Percentiles rank a stretch among this genome's conserved stretches.
Conservation (phyloP, 2,329 filamentous ascomycete species). For the Pseudogymnoascus sp. region DNA sequence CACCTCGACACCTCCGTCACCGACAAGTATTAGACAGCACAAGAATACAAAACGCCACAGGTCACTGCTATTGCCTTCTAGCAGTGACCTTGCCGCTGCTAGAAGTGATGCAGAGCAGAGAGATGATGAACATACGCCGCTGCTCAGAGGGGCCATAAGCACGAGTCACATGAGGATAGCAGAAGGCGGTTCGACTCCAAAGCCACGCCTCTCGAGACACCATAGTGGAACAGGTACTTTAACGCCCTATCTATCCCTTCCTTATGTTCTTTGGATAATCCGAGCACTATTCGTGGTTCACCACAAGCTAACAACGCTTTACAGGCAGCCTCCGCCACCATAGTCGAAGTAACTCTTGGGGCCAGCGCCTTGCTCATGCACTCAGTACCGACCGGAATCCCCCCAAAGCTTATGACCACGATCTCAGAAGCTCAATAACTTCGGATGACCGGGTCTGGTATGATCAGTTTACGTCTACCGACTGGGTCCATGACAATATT, state of each 20-base stretch:
- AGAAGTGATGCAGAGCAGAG: not conserved
- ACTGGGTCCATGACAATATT: slow-evolving; percentile 97
- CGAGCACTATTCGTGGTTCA: not conserved
- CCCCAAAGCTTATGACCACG: slow-evolving; percentile 36
- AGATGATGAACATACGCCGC: slow-evolving; percentile 25
- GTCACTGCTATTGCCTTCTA: slow-evolving; percentile 9
- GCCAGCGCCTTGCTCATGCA: slow-evolving; percentile 52
- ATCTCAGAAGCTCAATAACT: slow-evolving; percentile 57
- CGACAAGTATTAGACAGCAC: not conserved
- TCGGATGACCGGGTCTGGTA: slow-evolving; percentile 92
- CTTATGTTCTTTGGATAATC: not conserved
- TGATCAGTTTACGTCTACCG: slow-evolving; percentile 93
- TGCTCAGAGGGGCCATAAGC: slow-evolving; percentile 22
- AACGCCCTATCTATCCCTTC: not conserved
- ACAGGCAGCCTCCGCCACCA: slow-evolving; percentile 32
- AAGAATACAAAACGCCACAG: slow-evolving; percentile 9
- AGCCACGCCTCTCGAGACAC: slow-evolving; percentile 21
- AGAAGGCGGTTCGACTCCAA: slow-evolving; percentile 15
- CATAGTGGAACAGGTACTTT: slow-evolving; percentile 22
- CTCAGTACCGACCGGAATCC: slow-evolving; percentile 44
- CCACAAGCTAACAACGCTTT: not conserved
- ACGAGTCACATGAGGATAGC: slow-evolving; percentile 24
- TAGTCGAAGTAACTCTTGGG: slow-evolving; percentile 49
- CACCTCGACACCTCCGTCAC: slow-evolving; percentile 11
- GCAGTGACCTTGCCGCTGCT: slow-evolving; percentile 3